These are phyloP conservation scores for Ensete glaucum DNA, from an alignment of 176 grass and related monocot species.

Conservation along the genomic window DNA sequence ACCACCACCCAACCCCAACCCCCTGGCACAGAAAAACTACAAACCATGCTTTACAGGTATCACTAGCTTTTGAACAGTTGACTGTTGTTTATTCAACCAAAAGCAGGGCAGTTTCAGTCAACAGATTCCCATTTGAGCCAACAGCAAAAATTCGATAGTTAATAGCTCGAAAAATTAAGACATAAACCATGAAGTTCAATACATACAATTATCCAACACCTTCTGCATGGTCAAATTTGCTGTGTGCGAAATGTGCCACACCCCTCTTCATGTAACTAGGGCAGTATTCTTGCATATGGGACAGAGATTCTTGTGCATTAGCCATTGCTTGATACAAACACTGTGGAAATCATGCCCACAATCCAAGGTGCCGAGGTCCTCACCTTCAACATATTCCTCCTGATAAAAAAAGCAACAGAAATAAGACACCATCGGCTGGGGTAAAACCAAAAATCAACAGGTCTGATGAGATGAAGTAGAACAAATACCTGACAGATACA, in stretches of 20 bases:
- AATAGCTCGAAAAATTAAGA: neutral
- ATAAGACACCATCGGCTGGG: neutral
- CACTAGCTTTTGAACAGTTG: neutral
- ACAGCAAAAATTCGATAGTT: neutral
- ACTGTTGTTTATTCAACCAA: neutral
- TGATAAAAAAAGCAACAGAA: neutral
- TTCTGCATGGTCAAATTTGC: neutral
- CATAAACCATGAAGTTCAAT: neutral
- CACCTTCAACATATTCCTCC: constrained; percentile 8
- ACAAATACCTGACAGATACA: constrained; percentile 13
- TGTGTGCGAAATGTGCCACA: neutral
- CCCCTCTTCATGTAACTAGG: neutral
- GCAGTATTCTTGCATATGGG: constrained; percentile 17
- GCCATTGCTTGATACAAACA: constrained; percentile 10
- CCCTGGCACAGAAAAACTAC: neutral
- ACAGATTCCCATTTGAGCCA: neutral
- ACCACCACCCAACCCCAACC: neutral
- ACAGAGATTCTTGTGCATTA: constrained; percentile 14
- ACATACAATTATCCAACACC: neutral
- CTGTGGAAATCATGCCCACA: constrained; percentile 13
- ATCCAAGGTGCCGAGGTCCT: constrained; percentile 6
- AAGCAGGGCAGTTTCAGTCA: neutral
- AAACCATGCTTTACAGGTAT: neutral
- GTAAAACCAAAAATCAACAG: too few relatives aligned
- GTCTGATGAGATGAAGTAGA: neutral